These are phyloP conservation scores for Inga leiocalycina DNA, from an alignment of 306 rosid genomes.

Conservation along the genomic window DNA sequence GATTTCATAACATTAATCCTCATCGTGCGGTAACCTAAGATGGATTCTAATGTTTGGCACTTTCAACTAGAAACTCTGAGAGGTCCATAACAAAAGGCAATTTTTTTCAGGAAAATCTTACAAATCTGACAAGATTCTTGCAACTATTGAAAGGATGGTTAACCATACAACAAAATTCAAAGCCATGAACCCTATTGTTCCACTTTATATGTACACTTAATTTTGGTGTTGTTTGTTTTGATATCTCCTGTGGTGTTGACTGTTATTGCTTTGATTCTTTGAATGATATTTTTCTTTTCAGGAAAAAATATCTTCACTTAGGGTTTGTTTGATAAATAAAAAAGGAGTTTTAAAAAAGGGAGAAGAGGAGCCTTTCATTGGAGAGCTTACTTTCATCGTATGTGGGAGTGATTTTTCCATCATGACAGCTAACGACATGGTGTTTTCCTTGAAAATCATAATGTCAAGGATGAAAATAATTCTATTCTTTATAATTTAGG, in stretches of 20 bases:
- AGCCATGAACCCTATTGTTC: neutral
- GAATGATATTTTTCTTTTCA: neutral
- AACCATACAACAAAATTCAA: too few species aligned
- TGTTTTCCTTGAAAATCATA: neutral
- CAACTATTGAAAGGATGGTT: neutral
- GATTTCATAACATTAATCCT: too few species aligned
- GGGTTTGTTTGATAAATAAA: neutral
- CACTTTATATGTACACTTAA: neutral
- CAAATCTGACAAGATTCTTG: neutral
- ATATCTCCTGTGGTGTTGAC: neutral
- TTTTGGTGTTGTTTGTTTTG: neutral
- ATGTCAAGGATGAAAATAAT: neutral
- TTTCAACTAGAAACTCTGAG: neutral
- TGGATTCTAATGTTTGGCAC: neutral
- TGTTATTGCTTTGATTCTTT: neutral
- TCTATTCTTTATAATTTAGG: neutral
- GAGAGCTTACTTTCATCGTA: neutral
- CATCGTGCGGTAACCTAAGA: neutral
- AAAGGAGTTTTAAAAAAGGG: too few species aligned
- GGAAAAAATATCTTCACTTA: neutral
- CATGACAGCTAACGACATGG: neutral
- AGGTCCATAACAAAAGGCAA: neutral
- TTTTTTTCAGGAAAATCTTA: too few species aligned
- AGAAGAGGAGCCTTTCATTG: neutral
- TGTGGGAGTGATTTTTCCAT: neutral